phyloP scores from a whole-genome alignment of 176 grass and related monocot species.

The Hordeum marinum region DNA sequence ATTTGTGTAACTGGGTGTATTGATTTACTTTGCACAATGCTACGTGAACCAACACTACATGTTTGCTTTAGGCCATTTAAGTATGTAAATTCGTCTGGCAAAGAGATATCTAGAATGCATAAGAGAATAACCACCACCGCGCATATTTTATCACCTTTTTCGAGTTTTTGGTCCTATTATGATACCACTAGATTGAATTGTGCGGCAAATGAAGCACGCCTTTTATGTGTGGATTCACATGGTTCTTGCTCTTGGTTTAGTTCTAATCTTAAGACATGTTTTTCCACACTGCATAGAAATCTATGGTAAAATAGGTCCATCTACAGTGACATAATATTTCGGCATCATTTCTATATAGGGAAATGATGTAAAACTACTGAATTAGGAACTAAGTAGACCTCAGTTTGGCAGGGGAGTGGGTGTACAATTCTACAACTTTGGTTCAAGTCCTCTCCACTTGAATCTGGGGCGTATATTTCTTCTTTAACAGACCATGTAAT shows the following conservation, averaged over 20 bases:
- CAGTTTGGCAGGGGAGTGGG: neutral
- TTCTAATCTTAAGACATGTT: neutral
- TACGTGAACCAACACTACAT: neutral
- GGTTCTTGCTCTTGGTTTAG: constrained; percentile 4
- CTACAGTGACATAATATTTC: neutral
- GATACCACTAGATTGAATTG: neutral
- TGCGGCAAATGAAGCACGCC: neutral
- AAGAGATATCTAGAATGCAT: neutral
- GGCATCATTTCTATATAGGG: constrained; percentile 12
- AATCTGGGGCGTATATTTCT: neutral
- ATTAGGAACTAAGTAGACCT: neutral
- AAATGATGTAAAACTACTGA: neutral
- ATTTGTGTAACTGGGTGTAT: neutral
- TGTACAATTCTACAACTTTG: neutral
- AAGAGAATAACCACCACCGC: neutral
- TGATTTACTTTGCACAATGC: neutral
- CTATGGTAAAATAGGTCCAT: neutral
- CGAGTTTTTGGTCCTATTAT: neutral
- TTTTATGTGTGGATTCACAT: neutral
- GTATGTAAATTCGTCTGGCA: neutral
- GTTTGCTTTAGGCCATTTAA: neutral
- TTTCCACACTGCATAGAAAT: neutral
- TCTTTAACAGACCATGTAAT: neutral
- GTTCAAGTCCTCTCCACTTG: neutral
- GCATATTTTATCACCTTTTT: neutral